These are phyloP conservation scores for Trypanosoma lewisi DNA, from an alignment of 208 protist species.

Conservation along the genomic window DNA sequence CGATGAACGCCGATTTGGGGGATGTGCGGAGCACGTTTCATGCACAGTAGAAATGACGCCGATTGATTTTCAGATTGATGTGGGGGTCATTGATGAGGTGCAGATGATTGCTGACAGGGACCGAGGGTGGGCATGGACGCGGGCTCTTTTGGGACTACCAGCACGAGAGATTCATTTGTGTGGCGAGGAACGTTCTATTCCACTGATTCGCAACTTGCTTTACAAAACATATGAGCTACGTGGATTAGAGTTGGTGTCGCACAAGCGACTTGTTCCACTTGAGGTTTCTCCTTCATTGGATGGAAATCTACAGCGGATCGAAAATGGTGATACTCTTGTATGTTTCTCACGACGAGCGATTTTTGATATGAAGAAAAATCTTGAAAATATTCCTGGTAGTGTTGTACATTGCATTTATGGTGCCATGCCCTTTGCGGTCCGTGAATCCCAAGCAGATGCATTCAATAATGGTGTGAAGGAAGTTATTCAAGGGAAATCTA, in stretches of 20 bases:
- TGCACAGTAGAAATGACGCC: conserved; percentile 93
- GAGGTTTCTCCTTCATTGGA: conserved; percentile 35
- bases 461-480: conserved; percentile 79
- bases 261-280: conserved; percentile 82
- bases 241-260: conserved; percentile 55
- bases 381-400: conserved; percentile 43
- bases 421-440: conserved; percentile 87
- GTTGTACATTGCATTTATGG: conserved; percentile 90
- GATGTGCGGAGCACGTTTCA: conserved; percentile 75
- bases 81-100: conserved; percentile 93
- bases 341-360: conserved; percentile 79
- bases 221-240: conserved; percentile 68
- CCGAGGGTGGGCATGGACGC: conserved; percentile 95
- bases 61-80: conserved; percentile 71
- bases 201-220: conserved; percentile 66
- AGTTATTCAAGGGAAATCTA: conserved; percentile 4
- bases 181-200: conserved; percentile 75
- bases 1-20: conserved; percentile 79
- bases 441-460: conserved; percentile 65
- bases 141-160: conserved; percentile 88
- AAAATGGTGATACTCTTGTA: conserved; percentile 89
- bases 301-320: conserved; percentile 35
- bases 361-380: conserved; percentile 46
- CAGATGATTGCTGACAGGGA: conserved; percentile 92
- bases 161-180: conserved; percentile 91